A percentile compares a stretch with the other conserved stretches of the same genome.
phyloP scores from a whole-genome alignment of 441 rosid genomes.

The Eutrema salsugineum region DNA sequence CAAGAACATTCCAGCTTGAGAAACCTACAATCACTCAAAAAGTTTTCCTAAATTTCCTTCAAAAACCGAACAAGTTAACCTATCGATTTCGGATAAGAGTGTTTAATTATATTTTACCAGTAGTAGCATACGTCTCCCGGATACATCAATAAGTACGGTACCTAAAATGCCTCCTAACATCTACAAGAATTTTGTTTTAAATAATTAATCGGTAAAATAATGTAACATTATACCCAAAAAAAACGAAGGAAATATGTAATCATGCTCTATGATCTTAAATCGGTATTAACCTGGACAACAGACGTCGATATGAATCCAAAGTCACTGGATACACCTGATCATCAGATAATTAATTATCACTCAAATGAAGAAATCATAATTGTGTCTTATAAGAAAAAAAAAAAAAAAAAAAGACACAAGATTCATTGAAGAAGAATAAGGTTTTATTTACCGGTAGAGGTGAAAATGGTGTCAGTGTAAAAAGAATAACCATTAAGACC shows the following conservation, averaged over 20 bases:
- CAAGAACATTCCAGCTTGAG: constrained; percentile 31
- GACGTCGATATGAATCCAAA: constrained; percentile 27
- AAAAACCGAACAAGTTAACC: neutral
- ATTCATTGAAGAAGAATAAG: neutral
- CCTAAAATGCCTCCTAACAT: constrained; percentile 24
- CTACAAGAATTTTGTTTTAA: neutral
- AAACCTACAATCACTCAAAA: constrained; percentile 21
- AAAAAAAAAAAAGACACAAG: neutral
- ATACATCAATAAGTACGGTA: constrained; percentile 20
- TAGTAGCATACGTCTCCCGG: constrained; percentile 25
- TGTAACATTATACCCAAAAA: neutral
- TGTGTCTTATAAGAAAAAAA: no score
- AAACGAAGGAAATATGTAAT: neutral
- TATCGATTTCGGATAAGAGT: neutral
- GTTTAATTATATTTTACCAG: neutral
- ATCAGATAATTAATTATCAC: neutral
- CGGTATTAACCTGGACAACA: constrained; percentile 14
- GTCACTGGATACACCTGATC: constrained; percentile 22
- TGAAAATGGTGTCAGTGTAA: constrained; percentile 31
- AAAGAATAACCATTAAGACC: constrained; percentile 30
- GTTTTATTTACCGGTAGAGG: constrained; percentile 20
- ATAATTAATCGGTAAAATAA: neutral
- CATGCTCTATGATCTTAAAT: neutral
- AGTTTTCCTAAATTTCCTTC: neutral
- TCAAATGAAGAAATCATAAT: neutral